Conservation (phyloP, 495 filamentous ascomycete species). For the Penicillium coffeae region DNA sequence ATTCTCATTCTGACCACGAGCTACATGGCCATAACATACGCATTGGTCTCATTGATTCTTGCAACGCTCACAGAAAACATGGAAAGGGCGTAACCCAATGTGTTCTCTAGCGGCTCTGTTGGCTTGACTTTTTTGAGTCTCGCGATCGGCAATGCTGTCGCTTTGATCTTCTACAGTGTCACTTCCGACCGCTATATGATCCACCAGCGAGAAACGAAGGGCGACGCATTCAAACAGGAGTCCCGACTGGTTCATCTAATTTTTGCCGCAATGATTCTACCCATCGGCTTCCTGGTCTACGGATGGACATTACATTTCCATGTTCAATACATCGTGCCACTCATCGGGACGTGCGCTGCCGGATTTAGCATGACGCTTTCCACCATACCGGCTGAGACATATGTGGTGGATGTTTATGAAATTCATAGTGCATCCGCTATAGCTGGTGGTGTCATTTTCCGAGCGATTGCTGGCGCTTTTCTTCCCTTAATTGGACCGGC, state of each 20-base stretch:
- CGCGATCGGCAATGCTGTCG: too few species aligned
- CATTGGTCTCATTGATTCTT: too few species aligned
- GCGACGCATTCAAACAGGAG: too few species aligned
- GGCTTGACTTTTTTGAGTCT: too few species aligned
- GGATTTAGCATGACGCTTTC: slow-evolving; percentile 55
- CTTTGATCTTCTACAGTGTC: too few species aligned
- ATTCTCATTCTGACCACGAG: too few species aligned
- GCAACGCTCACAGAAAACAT: too few species aligned
- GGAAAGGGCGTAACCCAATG: too few species aligned
- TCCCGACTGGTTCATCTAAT: slow-evolving; percentile 51
- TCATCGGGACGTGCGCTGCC: slow-evolving; percentile 61
- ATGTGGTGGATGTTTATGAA: slow-evolving; percentile 64
- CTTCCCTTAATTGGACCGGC: slow-evolving; percentile 40
- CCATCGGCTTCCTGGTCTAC: slow-evolving; percentile 66
- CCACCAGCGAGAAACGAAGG: too few species aligned
- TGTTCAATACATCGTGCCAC: slow-evolving; percentile 64
- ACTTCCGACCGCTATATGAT: too few species aligned
- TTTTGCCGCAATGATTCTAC: slow-evolving; percentile 52
- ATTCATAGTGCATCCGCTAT: slow-evolving; percentile 66
- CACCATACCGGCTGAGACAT: slow-evolving; percentile 54
- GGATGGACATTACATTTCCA: slow-evolving; percentile 57
- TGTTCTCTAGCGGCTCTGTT: too few species aligned
- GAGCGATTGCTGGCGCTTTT: slow-evolving; percentile 59
- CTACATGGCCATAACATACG: too few species aligned
- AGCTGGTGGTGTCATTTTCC: slow-evolving; percentile 53